Conservation (phyloP, 345 rosid species). For the Angophora floribunda region DNA sequence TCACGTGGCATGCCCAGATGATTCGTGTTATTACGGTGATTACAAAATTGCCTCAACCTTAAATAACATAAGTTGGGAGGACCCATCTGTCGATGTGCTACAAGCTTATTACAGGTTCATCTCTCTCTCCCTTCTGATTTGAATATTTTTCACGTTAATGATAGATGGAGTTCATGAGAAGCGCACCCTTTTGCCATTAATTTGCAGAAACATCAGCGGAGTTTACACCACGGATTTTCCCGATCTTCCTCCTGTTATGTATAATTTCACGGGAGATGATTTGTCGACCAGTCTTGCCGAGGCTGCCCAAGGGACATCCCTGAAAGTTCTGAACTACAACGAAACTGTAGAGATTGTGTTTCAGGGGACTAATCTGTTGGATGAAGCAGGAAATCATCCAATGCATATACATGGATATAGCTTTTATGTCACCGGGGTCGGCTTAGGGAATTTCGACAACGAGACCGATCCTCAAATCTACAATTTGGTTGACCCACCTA, state of each 20-base stretch:
- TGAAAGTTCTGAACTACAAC: not conserved
- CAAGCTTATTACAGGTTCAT: too few relatives aligned
- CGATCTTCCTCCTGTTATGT: not conserved
- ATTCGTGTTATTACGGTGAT: not conserved
- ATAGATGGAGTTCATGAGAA: too few relatives aligned
- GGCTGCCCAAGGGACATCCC: not conserved
- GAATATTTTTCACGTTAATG: too few relatives aligned
- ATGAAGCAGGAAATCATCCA: not conserved
- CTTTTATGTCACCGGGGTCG: not conserved
- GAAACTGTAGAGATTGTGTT: not conserved
- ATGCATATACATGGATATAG: not conserved
- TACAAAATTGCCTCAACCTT: not conserved
- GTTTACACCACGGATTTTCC: not conserved
- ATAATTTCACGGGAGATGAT: not conserved
- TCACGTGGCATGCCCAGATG: not conserved
- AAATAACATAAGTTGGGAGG: conserved; percentile 1
- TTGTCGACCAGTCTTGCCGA: not conserved
- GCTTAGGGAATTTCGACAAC: not conserved
- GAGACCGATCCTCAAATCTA: not conserved
- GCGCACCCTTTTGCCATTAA: too few relatives aligned
- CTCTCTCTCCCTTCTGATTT: too few relatives aligned
- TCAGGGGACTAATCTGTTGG: not conserved
- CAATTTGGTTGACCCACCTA: not conserved
- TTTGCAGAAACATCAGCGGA: not conserved
- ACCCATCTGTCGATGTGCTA: too few relatives aligned